Evolutionary conservation across 306 rosid species (phyloP).

Genomic region (Gynostemma pentaphyllum): DNA sequence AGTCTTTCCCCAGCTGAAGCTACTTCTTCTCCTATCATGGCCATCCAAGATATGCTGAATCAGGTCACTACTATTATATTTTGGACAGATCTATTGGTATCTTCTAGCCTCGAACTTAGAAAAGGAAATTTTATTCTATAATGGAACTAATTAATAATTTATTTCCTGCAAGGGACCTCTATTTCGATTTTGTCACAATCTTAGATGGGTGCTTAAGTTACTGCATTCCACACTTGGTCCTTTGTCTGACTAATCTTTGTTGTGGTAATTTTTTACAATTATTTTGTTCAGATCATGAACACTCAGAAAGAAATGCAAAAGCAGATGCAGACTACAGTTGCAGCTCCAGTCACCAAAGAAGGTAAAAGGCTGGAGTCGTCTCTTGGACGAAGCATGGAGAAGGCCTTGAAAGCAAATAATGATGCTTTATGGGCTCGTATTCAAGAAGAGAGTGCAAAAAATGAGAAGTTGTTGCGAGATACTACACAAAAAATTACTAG

Average conservation of each 20-base stretch:
- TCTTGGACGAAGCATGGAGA: conserved; percentile 73
- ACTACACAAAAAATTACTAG: conserved; percentile 50
- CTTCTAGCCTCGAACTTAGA: not conserved
- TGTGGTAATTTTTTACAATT: conserved; percentile 4
- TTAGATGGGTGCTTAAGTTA: not conserved
- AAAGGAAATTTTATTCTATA: not conserved
- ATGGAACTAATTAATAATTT: not conserved
- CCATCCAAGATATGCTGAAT: conserved; percentile 71
- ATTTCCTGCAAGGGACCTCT: not conserved
- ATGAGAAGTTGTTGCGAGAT: conserved; percentile 62
- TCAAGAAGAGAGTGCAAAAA: conserved; percentile 82
- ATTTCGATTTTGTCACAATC: not conserved
- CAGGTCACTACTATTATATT: conserved; percentile 39
- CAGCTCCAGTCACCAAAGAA: conserved; percentile 83
- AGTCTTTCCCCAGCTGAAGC: conserved; percentile 42
- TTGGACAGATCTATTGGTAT: not conserved
- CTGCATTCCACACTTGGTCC: not conserved
- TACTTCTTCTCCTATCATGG: conserved; percentile 45
- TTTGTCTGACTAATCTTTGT: conserved; percentile 4
- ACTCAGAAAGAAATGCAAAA: conserved; percentile 87
- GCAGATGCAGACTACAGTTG: conserved; percentile 60
- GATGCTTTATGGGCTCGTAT: conserved; percentile 88
- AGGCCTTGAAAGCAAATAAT: conserved; percentile 51
- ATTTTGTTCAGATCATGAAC: conserved; percentile 45
- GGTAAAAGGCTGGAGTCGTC: conserved; percentile 79